phyloP scores from a whole-genome alignment of 176 grass and related monocot species.

The Hordeum marinum region DNA sequence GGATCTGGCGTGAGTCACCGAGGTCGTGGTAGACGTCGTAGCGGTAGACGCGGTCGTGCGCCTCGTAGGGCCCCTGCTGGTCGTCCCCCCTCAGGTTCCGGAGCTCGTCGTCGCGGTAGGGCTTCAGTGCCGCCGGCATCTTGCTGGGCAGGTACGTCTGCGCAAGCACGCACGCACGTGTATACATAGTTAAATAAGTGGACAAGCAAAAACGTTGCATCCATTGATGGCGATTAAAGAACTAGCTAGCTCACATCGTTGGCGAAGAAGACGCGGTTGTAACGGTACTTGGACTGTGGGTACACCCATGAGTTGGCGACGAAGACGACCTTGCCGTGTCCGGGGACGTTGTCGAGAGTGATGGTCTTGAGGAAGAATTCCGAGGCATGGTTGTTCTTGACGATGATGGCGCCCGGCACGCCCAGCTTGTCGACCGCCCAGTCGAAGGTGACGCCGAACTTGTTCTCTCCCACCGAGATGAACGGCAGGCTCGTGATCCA shows the following conservation, averaged over 20 bases:
- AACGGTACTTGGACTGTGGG: neutral
- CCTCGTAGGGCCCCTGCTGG: neutral
- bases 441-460: conserved; percentile 9
- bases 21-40: conserved; percentile 31
- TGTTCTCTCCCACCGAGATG: neutral
- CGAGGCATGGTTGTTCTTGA: conserved; percentile 11
- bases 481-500: neutral
- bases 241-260: neutral
- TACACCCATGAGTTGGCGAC: conserved; percentile 32
- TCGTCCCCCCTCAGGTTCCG: conserved; percentile 7
- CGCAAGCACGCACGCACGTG: too few relatives aligned
- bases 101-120: conserved; percentile 28
- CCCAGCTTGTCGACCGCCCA: conserved; percentile 7
- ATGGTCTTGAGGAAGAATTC: conserved; percentile 39
- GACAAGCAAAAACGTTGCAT: neutral
- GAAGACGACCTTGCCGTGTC: conserved; percentile 20
- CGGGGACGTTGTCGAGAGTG: conserved; percentile 11
- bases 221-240: neutral
- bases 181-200: neutral
- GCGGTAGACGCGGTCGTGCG: conserved; percentile 19
- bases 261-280: conserved; percentile 29
- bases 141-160: conserved; percentile 15
- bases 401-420: conserved; percentile 17
- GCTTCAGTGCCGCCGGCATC: neutral
- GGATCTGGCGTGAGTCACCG: neutral